These are phyloP conservation scores for Gentiana macrophylla DNA, from an alignment of 257 asterid species.

Conservation along the genomic window DNA sequence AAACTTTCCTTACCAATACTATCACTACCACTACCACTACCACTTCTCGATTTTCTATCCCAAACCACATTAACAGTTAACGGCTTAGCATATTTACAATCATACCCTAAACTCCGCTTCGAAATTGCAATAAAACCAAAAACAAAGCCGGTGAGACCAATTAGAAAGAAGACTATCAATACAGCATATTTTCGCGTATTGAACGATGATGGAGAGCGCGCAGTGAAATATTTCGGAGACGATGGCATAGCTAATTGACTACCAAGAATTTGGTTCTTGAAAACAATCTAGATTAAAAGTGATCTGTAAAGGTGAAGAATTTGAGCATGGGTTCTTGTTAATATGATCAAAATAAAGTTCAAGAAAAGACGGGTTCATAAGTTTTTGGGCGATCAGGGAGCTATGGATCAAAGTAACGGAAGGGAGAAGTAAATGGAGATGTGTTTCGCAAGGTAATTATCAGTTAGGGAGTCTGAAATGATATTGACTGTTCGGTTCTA, in stretches of 20 bases:
- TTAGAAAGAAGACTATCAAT: conserved; percentile 26
- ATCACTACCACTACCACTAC: conserved; percentile 1
- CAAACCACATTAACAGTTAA: conserved; percentile 66
- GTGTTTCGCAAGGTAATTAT: too few relatives aligned
- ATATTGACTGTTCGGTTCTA: too few relatives aligned
- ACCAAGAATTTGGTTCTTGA: not conserved
- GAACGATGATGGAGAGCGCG: conserved; percentile 37
- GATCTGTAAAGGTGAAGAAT: not conserved
- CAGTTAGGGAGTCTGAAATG: too few relatives aligned
- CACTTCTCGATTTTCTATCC: conserved; percentile 41
- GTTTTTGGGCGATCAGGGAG: too few relatives aligned
- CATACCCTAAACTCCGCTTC: conserved; percentile 24
- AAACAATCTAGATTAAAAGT: not conserved
- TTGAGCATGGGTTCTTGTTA: not conserved
- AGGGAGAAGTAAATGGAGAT: too few relatives aligned
- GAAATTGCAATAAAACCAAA: conserved; percentile 48
- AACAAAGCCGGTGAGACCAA: conserved; percentile 45
- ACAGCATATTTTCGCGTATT: conserved; percentile 39
- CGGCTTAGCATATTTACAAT: conserved; percentile 44
- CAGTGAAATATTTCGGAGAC: conserved; percentile 67
- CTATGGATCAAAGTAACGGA: too few relatives aligned
- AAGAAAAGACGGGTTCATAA: too few relatives aligned
- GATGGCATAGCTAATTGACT: conserved; percentile 43
- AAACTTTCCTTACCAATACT: conserved; percentile 13
- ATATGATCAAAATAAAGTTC: too few relatives aligned